These are phyloP conservation scores for Diutina pseudorugosa DNA, from an alignment of 1,139 yeast species.

Conservation along the genomic window DNA sequence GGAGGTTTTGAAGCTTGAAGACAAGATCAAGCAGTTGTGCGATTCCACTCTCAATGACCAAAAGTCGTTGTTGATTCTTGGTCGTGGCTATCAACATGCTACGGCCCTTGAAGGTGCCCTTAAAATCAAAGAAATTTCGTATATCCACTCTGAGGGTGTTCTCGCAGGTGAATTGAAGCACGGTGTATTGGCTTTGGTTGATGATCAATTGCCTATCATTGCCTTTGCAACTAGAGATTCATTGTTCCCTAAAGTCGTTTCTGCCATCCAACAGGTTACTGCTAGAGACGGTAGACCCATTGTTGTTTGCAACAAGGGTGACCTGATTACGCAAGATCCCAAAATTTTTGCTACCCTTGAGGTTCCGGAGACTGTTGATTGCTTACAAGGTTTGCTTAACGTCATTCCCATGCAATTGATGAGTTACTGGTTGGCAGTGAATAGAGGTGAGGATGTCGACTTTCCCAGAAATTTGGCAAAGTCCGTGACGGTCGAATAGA, in stretches of 20 bases:
- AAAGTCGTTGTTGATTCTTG: slow-evolving; percentile 79
- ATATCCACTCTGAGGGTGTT: slow-evolving; percentile 99
- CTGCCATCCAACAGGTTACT: slow-evolving; percentile 92
- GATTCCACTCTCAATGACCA: slow-evolving; percentile 60
- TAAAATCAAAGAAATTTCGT: slow-evolving; percentile 95
- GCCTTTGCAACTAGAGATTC: slow-evolving; percentile 98
- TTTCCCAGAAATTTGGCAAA: slow-evolving; percentile 98
- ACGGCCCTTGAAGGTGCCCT: slow-evolving; percentile 97
- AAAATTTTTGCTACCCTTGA: slow-evolving; percentile 62
- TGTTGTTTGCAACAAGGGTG: slow-evolving; percentile 85
- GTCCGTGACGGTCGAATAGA: slow-evolving; percentile 87
- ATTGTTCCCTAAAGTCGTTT: slow-evolving; percentile 89
- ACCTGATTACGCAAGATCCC: slow-evolving; percentile 37
- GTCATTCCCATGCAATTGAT: slow-evolving; percentile 92
- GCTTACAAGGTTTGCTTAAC: slow-evolving; percentile 91
- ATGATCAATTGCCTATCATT: slow-evolving; percentile 84
- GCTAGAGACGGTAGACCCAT: slow-evolving; percentile 98
- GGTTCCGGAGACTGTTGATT: slow-evolving; percentile 93
- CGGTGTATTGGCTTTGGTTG: slow-evolving; percentile 95
- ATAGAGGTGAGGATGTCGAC: slow-evolving; percentile 93
- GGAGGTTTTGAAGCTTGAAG: slow-evolving; percentile 62
- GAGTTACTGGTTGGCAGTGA: slow-evolving; percentile 95
- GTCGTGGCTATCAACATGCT: slow-evolving; percentile 97
- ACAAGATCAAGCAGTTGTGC: slow-evolving; percentile 65
- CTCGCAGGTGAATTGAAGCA: slow-evolving; percentile 98